These are phyloP conservation scores for Exutisphaerella laricina DNA, from an alignment of 2,329 filamentous ascomycete genomes.

Conservation along the genomic window DNA sequence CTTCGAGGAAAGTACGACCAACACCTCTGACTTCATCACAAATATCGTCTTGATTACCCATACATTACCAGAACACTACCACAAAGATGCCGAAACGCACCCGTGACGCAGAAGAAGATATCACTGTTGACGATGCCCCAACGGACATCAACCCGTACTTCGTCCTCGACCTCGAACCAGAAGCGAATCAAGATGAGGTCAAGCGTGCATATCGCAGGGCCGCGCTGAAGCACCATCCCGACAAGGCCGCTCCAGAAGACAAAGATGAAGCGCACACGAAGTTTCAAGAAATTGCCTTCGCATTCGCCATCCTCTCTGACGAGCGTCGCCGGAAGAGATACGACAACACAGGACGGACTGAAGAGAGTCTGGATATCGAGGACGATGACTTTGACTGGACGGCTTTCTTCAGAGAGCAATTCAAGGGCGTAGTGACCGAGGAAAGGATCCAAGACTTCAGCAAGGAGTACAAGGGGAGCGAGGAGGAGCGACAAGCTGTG, in stretches of 20 bases:
- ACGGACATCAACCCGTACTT: constrained; percentile 72
- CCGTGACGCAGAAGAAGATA: constrained; percentile 41
- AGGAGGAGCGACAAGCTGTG: constrained; percentile 76
- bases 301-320: constrained; percentile 88
- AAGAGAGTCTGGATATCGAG: constrained; percentile 64
- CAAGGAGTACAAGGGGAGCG: constrained; percentile 72
- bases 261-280: constrained; percentile 68
- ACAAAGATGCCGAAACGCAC: constrained; percentile 16
- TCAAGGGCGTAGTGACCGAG: constrained; percentile 65
- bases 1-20: background rate
- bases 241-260: constrained; percentile 52
- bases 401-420: constrained; percentile 83
- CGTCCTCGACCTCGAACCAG: constrained; percentile 61
- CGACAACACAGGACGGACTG: constrained; percentile 82
- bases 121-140: constrained; percentile 55
- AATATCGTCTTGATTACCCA: too few relatives aligned
- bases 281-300: constrained; percentile 89
- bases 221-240: constrained; percentile 73
- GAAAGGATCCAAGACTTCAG: constrained; percentile 73
- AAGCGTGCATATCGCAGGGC: constrained; percentile 89
- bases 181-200: constrained; percentile 71
- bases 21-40: too few relatives aligned
- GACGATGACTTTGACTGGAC: constrained; percentile 77
- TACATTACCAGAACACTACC: too few relatives aligned
- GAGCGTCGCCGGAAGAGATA: constrained; percentile 74